Evolutionary conservation across 169 alveolate genomes (phyloP), one percentile per base, ranked within the genome.

Genomic region (Blepharisma undulans): DNA sequence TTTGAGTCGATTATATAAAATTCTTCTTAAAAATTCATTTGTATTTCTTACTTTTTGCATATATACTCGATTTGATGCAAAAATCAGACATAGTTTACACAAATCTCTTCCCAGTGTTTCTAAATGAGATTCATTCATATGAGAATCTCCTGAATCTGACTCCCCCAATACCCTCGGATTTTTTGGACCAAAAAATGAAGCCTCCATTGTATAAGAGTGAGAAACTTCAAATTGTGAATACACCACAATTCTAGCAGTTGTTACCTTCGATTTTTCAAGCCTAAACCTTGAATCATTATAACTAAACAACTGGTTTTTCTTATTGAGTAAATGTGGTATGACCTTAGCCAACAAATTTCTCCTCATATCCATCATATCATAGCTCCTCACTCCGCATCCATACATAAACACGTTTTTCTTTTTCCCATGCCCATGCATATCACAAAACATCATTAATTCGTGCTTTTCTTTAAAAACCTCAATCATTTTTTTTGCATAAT

Each of bases 361-460:
- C 59, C 92, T 27, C 19, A n/a, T 14, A 29, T 25, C 18, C 6
- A 22, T 16, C 19, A 14, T 8, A 6, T 88, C 92, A 22, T 25
- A 22, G 72, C 72, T 36, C 18, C 32, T 88, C 6, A 76, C 22
- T 74, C 33, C 72, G 79, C 94, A 92, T 2, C 95, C 96, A 60
- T 92, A 98, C 97, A 96, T 95, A 93, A 98, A 98, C 22, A 97
- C 95, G 87, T 98, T 98, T 88, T 96, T 94, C 91, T 97, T 98
- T 76, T 98, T 94, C n/a, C 98, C 95, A 94, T 98, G 99, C 1
- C 99, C 99, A 90, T 98, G 99, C 78, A 98, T 93, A 92, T 98
- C 99, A 85, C 98, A 97, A 87, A 92, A 97, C 81, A 98, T 91
- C 34, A 95, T 93, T 22, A 97, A 90, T 61, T 97, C 98, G 88